Percentiles rank a stretch among this genome's conserved stretches.
These are phyloP conservation scores for Candida ipomoeae DNA, from an alignment of 805 yeast genomes.

Conservation along the genomic window DNA sequence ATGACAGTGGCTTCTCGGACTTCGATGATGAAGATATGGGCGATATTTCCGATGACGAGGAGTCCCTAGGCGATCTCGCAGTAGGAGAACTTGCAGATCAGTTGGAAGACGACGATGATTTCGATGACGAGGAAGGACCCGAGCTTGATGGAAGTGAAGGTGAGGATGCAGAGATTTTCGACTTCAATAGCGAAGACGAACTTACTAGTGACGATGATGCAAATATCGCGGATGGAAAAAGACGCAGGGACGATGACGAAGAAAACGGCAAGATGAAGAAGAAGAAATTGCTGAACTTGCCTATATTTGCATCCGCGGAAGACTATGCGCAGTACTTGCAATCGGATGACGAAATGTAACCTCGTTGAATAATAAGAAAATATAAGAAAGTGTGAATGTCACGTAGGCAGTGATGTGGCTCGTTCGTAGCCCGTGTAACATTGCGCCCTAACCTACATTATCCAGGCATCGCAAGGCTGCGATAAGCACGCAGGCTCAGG, in stretches of 20 bases:
- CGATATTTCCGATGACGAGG: constrained; percentile 18
- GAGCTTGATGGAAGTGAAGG: constrained; percentile 23
- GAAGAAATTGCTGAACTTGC: constrained; percentile 61
- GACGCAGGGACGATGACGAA: constrained; percentile 31
- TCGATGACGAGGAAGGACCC: constrained; percentile 27
- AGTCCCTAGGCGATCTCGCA: constrained; percentile 7
- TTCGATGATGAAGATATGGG: constrained; percentile 45
- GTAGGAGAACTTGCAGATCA: constrained; percentile 12
- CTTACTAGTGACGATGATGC: constrained; percentile 5
- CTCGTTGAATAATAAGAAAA: background rate
- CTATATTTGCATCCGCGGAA: constrained; percentile 84
- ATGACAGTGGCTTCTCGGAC: constrained; percentile 29
- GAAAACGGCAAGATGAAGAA: constrained; percentile 40
- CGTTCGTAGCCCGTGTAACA: background rate
- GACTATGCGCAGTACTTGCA: constrained; percentile 73
- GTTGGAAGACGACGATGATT: constrained; percentile 30
- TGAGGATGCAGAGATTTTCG: background rate
- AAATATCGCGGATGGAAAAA: constrained; percentile 21
- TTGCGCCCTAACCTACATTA: background rate
- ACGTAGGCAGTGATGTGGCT: background rate
- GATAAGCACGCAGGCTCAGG: background rate
- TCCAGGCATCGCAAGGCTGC: background rate
- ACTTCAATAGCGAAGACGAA: constrained; percentile 7
- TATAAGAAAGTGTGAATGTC: background rate
- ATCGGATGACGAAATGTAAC: constrained; percentile 45